These are phyloP conservation scores for Fragaria iinumae DNA, from an alignment of 306 rosid genomes.

Conservation along the genomic window DNA sequence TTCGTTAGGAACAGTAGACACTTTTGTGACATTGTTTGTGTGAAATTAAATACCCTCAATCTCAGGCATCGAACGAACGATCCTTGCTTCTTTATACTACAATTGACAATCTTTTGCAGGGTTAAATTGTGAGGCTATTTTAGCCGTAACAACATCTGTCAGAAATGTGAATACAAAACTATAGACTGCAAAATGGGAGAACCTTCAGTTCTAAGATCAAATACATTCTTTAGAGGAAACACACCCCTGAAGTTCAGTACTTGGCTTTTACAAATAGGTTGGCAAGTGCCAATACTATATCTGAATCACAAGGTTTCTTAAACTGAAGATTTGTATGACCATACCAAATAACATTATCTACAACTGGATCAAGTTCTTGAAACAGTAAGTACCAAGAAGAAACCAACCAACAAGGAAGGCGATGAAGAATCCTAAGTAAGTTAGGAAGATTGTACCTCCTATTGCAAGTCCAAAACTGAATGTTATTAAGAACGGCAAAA, in stretches of 20 bases:
- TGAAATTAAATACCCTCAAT: too few relatives aligned
- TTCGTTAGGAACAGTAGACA: too few relatives aligned
- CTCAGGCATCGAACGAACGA: too few relatives aligned
- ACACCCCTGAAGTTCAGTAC: background rate
- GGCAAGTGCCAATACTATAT: background rate
- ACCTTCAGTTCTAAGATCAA: background rate
- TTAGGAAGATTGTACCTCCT: constrained; percentile 67
- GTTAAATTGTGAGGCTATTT: too few relatives aligned
- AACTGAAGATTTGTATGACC: background rate
- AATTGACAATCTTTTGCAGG: too few relatives aligned
- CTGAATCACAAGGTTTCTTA: background rate
- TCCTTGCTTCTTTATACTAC: too few relatives aligned
- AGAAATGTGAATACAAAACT: background rate
- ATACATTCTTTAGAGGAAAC: constrained; percentile 4
- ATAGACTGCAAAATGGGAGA: background rate
- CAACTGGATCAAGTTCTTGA: constrained; percentile 74
- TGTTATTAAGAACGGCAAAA: constrained; percentile 63
- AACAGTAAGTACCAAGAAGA: constrained; percentile 76
- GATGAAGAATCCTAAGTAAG: constrained; percentile 54
- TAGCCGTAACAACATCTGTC: background rate
- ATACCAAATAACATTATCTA: constrained; percentile 30
- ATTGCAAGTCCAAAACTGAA: constrained; percentile 61
- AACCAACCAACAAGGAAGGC: constrained; percentile 81
- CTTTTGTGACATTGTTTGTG: too few relatives aligned
- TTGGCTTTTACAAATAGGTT: background rate